These are phyloP conservation scores for Pseudogymnoascus sp. DNA, from an alignment of 2,329 filamentous ascomycete genomes.

Conservation along the genomic window DNA sequence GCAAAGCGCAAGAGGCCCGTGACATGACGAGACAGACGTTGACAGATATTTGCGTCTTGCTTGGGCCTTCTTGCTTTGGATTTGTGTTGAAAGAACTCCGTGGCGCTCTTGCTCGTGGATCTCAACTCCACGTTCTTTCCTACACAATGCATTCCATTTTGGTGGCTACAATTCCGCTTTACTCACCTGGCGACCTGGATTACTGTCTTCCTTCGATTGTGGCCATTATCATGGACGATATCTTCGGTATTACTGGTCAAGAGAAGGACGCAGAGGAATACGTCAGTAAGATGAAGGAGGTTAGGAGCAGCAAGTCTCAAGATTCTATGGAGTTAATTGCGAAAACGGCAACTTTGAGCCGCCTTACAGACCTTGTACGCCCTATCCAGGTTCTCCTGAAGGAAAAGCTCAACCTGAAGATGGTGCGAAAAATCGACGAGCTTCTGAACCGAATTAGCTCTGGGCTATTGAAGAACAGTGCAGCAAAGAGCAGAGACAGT, in stretches of 20 bases:
- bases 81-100: conserved; percentile 91
- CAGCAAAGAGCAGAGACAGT: conserved; percentile 69
- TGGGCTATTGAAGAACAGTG: conserved; percentile 74
- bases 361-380: conserved; percentile 65
- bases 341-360: conserved; percentile 66
- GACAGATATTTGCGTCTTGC: conserved; percentile 69
- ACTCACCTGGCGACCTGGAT: conserved; percentile 76
- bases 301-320: conserved; percentile 96
- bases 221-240: conserved; percentile 89
- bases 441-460: conserved; percentile 74
- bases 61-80: conserved; percentile 76
- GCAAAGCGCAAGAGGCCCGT: conserved; percentile 77
- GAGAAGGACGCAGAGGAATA: conserved; percentile 98
- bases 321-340: conserved; percentile 94
- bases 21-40: conserved; percentile 88
- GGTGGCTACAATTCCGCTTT: conserved; percentile 62
- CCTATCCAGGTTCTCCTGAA: conserved; percentile 72
- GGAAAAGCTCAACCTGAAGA: conserved; percentile 75
- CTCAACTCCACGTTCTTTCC: conserved; percentile 89
- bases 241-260: conserved; percentile 84
- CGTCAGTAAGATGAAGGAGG: conserved; percentile 89
- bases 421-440: conserved; percentile 85
- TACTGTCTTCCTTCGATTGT: conserved; percentile 76
- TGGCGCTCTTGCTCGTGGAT: conserved; percentile 73
- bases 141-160: conserved; percentile 92